Evolutionary conservation across 345 rosid genomes (phyloP), one percentile per base, ranked within the genome.

Genomic region (Ceriops zippeliana): DNA sequence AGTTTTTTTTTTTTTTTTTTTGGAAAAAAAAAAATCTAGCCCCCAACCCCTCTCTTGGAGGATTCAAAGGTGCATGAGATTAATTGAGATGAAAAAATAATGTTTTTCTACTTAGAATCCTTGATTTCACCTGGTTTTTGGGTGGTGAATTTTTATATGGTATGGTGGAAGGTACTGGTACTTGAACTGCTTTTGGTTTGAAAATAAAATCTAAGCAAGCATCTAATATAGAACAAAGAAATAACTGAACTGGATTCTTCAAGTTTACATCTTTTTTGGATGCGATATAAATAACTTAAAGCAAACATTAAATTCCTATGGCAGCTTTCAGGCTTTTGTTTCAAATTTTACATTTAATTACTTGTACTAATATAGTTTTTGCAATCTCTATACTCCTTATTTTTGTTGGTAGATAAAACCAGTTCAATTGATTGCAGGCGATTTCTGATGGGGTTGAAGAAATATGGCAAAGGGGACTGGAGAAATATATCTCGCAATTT

Each of bases 391-490:
- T 30, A 6, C 37, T 17, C 19, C 37, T 4, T 52, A 7, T 6
- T 67, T 6, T 47, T n/a, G 47, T 47, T 62, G 27, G 52, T n/a
- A 28, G 10, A 8, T 34, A 5, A 27, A 21, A 17, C 62, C 54
- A n/a, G 37, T 47, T 61, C 47, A 42, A 27, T 17, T 58, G 10
- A 10, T 20, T 22, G 68, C 75, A 76, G 79, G 75, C 56, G 67
- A 28, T 76, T 76, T 32, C 72, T 76, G 53, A 71, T 76, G 80
- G 80, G 80, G 8, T 76, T 76, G 65, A 66, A 76, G 21, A 76
- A 76, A 65, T 70, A 76, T 51, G 80, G 80, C 15, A 76, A 76
- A 27, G 80, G 80, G 34, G 80, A 76, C 52, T 76, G 80, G 80
- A 76, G 80, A 62, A 76, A 71, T 42, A 76, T 76, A 66, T 76